Base-by-base conservation (phyloP, 371 early-diverging fungal species). In the Caulochytrium protostelioides region DNA sequence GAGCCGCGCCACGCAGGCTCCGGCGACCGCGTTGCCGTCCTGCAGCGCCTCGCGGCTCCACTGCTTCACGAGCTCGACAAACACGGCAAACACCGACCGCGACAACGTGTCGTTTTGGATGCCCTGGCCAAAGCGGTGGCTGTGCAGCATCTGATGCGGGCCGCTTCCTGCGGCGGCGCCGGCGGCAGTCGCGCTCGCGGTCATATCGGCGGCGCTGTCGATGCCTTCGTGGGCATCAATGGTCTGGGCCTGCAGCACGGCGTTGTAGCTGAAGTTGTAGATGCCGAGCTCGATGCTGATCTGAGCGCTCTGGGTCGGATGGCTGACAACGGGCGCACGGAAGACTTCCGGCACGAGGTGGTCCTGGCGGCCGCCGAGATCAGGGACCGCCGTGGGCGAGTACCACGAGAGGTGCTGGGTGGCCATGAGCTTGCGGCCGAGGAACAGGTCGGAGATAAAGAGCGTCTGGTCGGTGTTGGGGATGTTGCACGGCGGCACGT, bases 401-500 rank as follows among this genome's bases (percentile, higher is more conserved):
- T 79, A 87, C 97, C 97, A 95, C 15, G 89, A 48, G 1, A 95
- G 50, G 61, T 76, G 70, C 35, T 83, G 81, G 22, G 67, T 63
- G 18, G 65, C 47, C 10, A 59, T 49, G 37, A 95, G 51, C 12
- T 67, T 59, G 24, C 91, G 62, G 0, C 90, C 84, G 47, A 81
- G 75, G 17, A 72, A 55, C 2, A 92, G 42, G 51, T 95, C 97
- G 0, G 79, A 57, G 29, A 83, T 50, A 34, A 80, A 82, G 13
- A 79, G 35, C 14, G 71, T 50, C 4, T 78, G 65, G 44, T 95
- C 87, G 20, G 66, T 56, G 24, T 54, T n/a, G 0, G 68, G 75
- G 30, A 95, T 62, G 43, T 95, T 92, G 44, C 90, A 77, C 18
- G 92, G 42, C 1, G 97, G 97, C 1, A 89, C 59, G 45, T 84